phyloP scores from a whole-genome alignment of 148 eudicot genomes.

The Diospyros kaki region DNA sequence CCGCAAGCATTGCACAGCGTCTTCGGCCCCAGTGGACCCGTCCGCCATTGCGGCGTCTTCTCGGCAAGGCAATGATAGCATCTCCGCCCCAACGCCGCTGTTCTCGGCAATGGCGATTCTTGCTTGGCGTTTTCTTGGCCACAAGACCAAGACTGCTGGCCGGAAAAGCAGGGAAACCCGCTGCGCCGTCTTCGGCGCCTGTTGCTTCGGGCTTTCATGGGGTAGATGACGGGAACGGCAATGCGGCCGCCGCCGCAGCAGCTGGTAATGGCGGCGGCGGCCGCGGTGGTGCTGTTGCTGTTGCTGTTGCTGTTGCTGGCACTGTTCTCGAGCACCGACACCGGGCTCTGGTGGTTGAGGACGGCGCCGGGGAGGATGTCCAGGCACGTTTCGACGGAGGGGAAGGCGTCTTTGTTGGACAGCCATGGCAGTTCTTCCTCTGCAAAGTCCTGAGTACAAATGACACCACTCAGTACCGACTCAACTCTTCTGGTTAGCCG shows the following conservation, averaged over 20 bases:
- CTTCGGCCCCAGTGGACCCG: slow-evolving; percentile 80
- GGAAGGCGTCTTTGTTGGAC: slow-evolving; percentile 79
- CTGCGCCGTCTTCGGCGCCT: slow-evolving; percentile 27
- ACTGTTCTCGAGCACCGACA: slow-evolving; percentile 62
- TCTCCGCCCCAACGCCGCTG: slow-evolving; percentile 45
- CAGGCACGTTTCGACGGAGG: slow-evolving; percentile 63
- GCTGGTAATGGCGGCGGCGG: neutral
- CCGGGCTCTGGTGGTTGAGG: slow-evolving; percentile 44
- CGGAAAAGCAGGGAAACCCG: slow-evolving; percentile 24
- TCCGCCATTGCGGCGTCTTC: slow-evolving; percentile 93
- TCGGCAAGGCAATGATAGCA: slow-evolving; percentile 74
- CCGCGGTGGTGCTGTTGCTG: neutral
- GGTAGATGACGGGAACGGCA: slow-evolving; percentile 42
- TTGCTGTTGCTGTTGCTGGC: slow-evolving; percentile 30
- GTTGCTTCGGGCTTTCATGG: slow-evolving; percentile 55
- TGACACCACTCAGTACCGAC: slow-evolving; percentile 14
- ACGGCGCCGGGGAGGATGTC: slow-evolving; percentile 39
- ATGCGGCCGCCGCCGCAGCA: slow-evolving; percentile 28
- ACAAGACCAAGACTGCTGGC: slow-evolving; percentile 30
- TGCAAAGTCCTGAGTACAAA: slow-evolving; percentile 42
- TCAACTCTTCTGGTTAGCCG: neutral
- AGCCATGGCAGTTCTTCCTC: slow-evolving; percentile 91
- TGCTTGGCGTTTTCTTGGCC: slow-evolving; percentile 16
- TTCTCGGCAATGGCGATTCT: slow-evolving; percentile 1
- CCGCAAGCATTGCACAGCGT: slow-evolving; percentile 91